Percentiles rank a stretch among this genome's conserved stretches.
Conservation (phyloP, 805 yeast species). For the Saccharomycopsis lassenensis region DNA sequence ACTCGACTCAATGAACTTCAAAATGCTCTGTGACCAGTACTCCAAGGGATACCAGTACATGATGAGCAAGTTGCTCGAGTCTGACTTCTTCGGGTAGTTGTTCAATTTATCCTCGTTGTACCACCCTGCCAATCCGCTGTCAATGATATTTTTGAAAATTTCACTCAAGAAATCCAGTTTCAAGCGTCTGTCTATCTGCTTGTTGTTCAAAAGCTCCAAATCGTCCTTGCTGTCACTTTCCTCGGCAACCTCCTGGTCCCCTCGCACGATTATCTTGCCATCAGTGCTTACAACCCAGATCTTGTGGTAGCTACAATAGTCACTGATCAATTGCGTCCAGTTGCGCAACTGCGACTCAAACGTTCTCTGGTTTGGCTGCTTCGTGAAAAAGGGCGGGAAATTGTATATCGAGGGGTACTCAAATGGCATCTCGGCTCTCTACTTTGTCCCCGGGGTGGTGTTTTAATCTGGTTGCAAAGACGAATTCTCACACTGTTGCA, state of each 20-base stretch:
- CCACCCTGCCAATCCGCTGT: slow-evolving; percentile 41
- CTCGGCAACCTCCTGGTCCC: slow-evolving; percentile 20
- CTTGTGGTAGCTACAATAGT: slow-evolving; percentile 45
- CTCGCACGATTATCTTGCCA: slow-evolving; percentile 24
- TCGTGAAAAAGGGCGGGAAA: slow-evolving; percentile 88
- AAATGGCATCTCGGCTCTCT: slow-evolving; percentile 11
- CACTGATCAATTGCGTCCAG: slow-evolving; percentile 60
- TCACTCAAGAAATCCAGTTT: slow-evolving; percentile 43
- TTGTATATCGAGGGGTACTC: slow-evolving; percentile 45
- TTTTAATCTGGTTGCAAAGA: no score
- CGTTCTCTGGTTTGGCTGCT: slow-evolving; percentile 75
- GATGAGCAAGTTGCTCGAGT: slow-evolving; percentile 44
- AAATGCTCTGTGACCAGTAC: slow-evolving; percentile 52
- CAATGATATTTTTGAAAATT: slow-evolving; percentile 47
- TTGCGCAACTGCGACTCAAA: slow-evolving; percentile 66
- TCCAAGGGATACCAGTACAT: slow-evolving; percentile 59
- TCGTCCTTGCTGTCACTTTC: slow-evolving; percentile 24
- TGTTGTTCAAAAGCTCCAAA: slow-evolving; percentile 38
- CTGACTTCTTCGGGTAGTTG: slow-evolving; percentile 41
- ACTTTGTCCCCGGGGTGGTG: no score
- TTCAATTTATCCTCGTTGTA: slow-evolving; percentile 18
- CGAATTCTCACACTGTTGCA: no score
- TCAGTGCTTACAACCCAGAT: slow-evolving; percentile 41
- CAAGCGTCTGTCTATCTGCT: slow-evolving; percentile 39
- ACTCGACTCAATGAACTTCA: slow-evolving; percentile 63